Evolutionary conservation across 371 early-diverging fungal species (phyloP), one percentile per base, ranked within the genome.

Genomic region (Syncephalastrum sp.): DNA sequence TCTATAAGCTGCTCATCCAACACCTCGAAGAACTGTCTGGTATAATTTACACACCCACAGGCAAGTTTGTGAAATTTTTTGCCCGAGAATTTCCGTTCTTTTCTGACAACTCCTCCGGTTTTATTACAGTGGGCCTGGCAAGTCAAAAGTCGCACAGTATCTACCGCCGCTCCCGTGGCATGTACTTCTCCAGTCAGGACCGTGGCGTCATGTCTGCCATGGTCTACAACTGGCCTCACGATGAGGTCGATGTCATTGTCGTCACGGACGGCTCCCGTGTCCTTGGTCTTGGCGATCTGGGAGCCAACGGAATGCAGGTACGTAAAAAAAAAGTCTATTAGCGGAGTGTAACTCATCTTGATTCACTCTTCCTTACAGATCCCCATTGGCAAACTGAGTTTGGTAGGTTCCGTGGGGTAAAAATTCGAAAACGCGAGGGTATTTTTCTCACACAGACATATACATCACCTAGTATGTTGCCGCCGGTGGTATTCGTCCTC

Each of bases 181-280:
- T 82, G 82, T 82, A 82, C 57, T 82, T 82, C 52, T 79, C 79
- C 17, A 54, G 75, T 7, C 74, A 77, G 45, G 82, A 82, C 52
- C 72, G 82, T 56, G 82, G 82, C 16, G 68, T 63, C 25, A 82
- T 82, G 82, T 79, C 82, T 47, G 70, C 74, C 16, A 76, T 81
- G 75, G 75, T 78, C 1, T 64, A 75, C 25, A 81, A 81, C 53
- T 81, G 81, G 81, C 75, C 77, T 21, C 71, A 75, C 47, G 74
- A 75, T 48, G 72, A 79, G 48, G 74, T 82, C 25, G 82, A 81
- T 54, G 81, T 83, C 13, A 83, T 83, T 64, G 85, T 84, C 8
- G 83, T 85, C 12, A 84, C 86, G 41, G 86, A 85, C 61, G 86
- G 86, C 33, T 81, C 81, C 8, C 72, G 86, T 50, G 80, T 85